A percentile compares a stretch with the other conserved stretches of the same genome.
phyloP scores from a whole-genome alignment of 2,329 filamentous ascomycete genomes.

The Apiospora sp. region DNA sequence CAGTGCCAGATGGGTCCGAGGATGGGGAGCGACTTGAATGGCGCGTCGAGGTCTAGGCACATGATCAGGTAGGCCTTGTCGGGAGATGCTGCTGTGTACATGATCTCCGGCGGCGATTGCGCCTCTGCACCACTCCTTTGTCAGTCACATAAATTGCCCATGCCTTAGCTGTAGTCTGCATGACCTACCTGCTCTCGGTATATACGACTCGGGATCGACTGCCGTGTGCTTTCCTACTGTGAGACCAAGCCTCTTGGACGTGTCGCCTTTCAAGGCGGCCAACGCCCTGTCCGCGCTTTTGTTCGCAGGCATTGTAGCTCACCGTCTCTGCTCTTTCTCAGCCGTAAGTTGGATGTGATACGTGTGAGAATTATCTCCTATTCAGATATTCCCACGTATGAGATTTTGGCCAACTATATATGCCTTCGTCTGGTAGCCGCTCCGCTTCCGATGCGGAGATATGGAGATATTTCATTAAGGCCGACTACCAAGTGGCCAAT shows the following conservation, averaged over 20 bases:
- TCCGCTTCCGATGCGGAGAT: conserved; percentile 14
- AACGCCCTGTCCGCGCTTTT: conserved; percentile 21
- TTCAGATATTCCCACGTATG: neutral
- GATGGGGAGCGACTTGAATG: conserved; percentile 22
- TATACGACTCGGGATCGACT: conserved; percentile 22
- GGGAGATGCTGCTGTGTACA: conserved; percentile 18
- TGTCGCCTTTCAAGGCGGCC: conserved; percentile 13
- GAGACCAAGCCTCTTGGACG: conserved; percentile 20
- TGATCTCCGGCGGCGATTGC: neutral
- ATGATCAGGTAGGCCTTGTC: conserved; percentile 24
- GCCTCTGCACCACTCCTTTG: neutral
- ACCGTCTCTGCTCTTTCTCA: neutral
- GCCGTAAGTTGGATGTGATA: neutral
- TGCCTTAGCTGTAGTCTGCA: neutral
- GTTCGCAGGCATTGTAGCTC: conserved; percentile 21
- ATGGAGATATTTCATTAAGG: neutral
- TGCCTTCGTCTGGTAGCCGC: neutral
- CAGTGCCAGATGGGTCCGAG: conserved; percentile 25
- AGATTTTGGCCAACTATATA: neutral
- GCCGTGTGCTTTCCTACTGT: conserved; percentile 15
- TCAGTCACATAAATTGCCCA: neutral
- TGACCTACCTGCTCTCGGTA: conserved; percentile 15
- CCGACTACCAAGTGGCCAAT: neutral
- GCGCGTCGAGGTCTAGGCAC: conserved; percentile 23
- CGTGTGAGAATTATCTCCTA: neutral